A percentile compares a stretch with the other conserved stretches of the same genome.
phyloP scores from a whole-genome alignment of 495 filamentous ascomycete species.

The Bacidia rubella region DNA sequence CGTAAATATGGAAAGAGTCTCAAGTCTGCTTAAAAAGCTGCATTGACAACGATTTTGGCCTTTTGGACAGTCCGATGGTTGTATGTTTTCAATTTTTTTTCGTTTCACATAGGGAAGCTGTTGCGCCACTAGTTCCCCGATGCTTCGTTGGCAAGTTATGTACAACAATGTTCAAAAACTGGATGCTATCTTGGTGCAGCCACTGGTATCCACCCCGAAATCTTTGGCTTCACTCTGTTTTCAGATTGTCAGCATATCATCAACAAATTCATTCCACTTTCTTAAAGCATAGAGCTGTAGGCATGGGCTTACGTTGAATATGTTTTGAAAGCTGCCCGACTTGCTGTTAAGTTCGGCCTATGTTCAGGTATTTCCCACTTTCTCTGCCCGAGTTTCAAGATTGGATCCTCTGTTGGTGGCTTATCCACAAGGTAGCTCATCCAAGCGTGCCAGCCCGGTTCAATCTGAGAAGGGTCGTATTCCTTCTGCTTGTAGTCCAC shows the following conservation, averaged over 20 bases:
- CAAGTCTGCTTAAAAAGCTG: no score
- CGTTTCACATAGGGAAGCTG: no score
- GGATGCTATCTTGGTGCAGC: conserved; percentile 21
- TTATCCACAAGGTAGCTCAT: conserved; percentile 86
- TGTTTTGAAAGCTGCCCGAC: conserved; percentile 70
- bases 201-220: conserved; percentile 31
- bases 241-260: no score
- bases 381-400: conserved; percentile 49
- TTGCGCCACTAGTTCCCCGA: no score
- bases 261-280: no score
- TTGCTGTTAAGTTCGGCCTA: conserved; percentile 57
- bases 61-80: no score
- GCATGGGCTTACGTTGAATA: conserved; percentile 95
- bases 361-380: conserved; percentile 67
- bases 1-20: no score
- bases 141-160: neutral
- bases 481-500: conserved; percentile 87
- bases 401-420: conserved; percentile 62
- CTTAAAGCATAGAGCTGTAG: no score
- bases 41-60: no score
- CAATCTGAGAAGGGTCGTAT: conserved; percentile 75
- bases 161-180: neutral
- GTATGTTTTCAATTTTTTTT: no score
- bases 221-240: conserved; percentile 32
- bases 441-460: conserved; percentile 97